Conservation (phyloP, 225 moss, liverwort and hornwort species). For the Straminergon stramineum region DNA sequence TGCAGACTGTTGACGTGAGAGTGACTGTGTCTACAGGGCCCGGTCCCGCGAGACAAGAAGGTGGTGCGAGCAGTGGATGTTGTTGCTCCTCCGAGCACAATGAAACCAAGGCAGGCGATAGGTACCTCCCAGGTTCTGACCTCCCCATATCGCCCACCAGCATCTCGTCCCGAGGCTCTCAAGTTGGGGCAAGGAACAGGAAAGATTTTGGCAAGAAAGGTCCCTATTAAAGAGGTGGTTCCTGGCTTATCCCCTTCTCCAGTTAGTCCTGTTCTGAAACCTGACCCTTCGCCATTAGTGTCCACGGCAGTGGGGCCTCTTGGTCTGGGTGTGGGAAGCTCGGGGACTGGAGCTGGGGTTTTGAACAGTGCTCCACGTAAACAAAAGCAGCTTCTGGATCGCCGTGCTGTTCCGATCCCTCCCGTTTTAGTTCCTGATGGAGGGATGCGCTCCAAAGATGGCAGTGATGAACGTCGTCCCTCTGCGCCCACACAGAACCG, state of each 20-base stretch:
- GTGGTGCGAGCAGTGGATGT: constrained; percentile 75
- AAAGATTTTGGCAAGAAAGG: constrained; percentile 72
- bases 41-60: constrained; percentile 73
- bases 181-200: constrained; percentile 62
- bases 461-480: constrained; percentile 70
- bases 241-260: constrained; percentile 27
- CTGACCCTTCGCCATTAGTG: constrained; percentile 32
- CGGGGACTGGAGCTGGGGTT: constrained; percentile 29
- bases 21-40: constrained; percentile 17
- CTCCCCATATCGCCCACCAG: constrained; percentile 74
- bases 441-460: constrained; percentile 58
- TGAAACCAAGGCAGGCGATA: constrained; percentile 60
- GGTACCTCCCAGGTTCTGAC: constrained; percentile 55
- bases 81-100: constrained; percentile 46
- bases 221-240: constrained; percentile 54
- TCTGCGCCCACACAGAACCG: constrained; percentile 76
- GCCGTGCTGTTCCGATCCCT: constrained; percentile 83
- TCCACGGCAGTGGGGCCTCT: constrained; percentile 20
- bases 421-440: constrained; percentile 51
- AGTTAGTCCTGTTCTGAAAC: constrained; percentile 38
- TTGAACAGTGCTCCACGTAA: constrained; percentile 51
- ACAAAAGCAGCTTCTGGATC: constrained; percentile 85
- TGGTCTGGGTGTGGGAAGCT: constrained; percentile 31
- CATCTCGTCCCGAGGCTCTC: constrained; percentile 63
- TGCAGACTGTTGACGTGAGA: background rate